Base-by-base conservation (phyloP, 1,139 yeast genomes). In the Nematodospora anomalae region DNA sequence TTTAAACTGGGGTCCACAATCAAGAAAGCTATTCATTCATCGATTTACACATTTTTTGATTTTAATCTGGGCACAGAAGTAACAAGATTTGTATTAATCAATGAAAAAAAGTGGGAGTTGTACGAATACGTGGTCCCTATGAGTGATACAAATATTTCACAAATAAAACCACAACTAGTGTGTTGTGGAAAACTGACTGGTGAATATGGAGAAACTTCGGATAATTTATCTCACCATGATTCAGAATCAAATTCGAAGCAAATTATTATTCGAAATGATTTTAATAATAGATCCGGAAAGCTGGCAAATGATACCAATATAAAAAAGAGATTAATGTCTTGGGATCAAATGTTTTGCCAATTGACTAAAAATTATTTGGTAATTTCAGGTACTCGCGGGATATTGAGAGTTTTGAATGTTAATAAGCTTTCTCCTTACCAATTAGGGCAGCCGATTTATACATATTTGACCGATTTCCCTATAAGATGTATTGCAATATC, bases 401-500 rank as follows among this genome's bases (percentile, higher is more conserved):
- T 82, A 22, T 62, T 87, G 47, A 64, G 90, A 41, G 80, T 86
- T 1, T 73, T 77, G 42, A 85, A 83, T 49, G 52, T 83, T 8
- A 65, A 69, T 9, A 60, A 70, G 14, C 34, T 51, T 7, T 46
- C 59, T 1, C 51, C 57, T 2, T 16, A 62, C 40, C 57, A 50
- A 22, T 33, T 68, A 33, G 95, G 95, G 3, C 68, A 69, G 42
- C 79, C 84, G 1, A 66, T 88, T 2, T 87, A 83, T 58, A 76
- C 86, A 0, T 79, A 85, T 52, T 64, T 74, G 28, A 80, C 90
- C 20, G 76, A 76, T 43, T 85, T 85, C 57, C 90, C 94, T 1
- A 83, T 89, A 24, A 62, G 95, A 41, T 87, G 95, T 51, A 69
- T 87, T 39, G 82, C 88, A 13, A 67, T 87, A 1, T 76, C 94